Evolutionary conservation across 2,329 filamentous ascomycete genomes (phyloP).

Genomic region (Phaeosphaeriaceae sp.): DNA sequence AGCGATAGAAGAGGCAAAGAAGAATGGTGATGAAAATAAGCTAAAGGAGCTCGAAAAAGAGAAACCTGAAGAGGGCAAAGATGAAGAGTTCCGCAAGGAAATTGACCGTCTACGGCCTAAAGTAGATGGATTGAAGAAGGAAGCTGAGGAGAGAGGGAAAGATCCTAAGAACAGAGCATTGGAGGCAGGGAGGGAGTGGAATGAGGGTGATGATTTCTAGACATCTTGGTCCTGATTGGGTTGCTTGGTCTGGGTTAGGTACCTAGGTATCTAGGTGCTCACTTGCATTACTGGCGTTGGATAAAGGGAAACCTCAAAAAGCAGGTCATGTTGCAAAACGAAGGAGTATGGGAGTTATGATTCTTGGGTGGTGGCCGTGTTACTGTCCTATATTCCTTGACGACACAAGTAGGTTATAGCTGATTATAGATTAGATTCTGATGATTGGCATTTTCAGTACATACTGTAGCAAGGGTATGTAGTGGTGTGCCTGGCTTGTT

Average conservation of each 20-base stretch:
- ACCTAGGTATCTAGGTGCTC: too few relatives aligned
- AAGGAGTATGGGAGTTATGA: too few relatives aligned
- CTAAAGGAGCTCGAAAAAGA: conserved; percentile 40
- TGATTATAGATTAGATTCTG: too few relatives aligned
- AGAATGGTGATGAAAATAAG: conserved; percentile 35
- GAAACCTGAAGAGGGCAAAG: conserved; percentile 51
- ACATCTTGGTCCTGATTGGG: neutral
- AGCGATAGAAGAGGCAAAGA: conserved; percentile 42
- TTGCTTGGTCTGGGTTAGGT: too few relatives aligned
- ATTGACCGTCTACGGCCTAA: conserved; percentile 53
- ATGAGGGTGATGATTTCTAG: conserved; percentile 62
- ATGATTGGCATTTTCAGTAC: too few relatives aligned
- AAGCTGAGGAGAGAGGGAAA: conserved; percentile 58
- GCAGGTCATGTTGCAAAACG: too few relatives aligned
- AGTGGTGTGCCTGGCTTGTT: neutral
- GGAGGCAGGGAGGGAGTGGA: conserved; percentile 62
- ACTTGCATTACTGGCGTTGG: too few relatives aligned
- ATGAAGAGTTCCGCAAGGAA: conserved; percentile 51
- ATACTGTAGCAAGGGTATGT: too few relatives aligned
- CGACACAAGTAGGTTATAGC: too few relatives aligned
- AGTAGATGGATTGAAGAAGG: conserved; percentile 50
- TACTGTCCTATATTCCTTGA: too few relatives aligned
- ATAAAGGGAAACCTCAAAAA: too few relatives aligned
- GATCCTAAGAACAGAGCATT: conserved; percentile 59
- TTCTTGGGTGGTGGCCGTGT: too few relatives aligned